Percentiles rank a stretch among this genome's conserved stretches.
Evolutionary conservation across 2,329 filamentous ascomycete genomes (phyloP).

Genomic region (Neospermospora avenae): DNA sequence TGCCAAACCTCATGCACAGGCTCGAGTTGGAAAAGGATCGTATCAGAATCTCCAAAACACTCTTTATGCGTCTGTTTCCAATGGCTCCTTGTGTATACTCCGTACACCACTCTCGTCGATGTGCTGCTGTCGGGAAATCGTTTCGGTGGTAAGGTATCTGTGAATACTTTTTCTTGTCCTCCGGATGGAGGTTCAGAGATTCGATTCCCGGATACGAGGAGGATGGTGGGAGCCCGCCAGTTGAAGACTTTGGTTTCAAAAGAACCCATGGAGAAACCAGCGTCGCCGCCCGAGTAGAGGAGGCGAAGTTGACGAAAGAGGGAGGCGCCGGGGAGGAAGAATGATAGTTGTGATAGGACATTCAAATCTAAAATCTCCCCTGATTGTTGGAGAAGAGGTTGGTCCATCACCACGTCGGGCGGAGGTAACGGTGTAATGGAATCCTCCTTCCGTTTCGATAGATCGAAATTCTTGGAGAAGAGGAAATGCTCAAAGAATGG

Average conservation of each 20-base stretch:
- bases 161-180: conserved; percentile 54
- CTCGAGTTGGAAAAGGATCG: conserved; percentile 67
- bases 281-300: conserved; percentile 66
- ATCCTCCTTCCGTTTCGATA: conserved; percentile 41
- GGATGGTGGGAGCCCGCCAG: conserved; percentile 70
- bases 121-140: conserved; percentile 53
- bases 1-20: conserved; percentile 70
- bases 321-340: conserved; percentile 63
- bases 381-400: conserved; percentile 47
- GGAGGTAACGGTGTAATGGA: conserved; percentile 17
- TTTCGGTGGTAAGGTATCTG: conserved; percentile 60
- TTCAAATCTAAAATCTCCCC: conserved; percentile 65
- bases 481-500: conserved; percentile 72
- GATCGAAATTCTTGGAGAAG: conserved; percentile 68
- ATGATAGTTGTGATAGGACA: conserved; percentile 65
- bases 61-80: conserved; percentile 68
- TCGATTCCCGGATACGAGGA: conserved; percentile 65
- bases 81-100: conserved; percentile 62
- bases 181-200: conserved; percentile 47
- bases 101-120: conserved; percentile 58
- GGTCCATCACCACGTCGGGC: conserved; percentile 23
- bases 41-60: conserved; percentile 64
- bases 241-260: conserved; percentile 75
- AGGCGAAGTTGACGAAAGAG: conserved; percentile 64
- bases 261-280: conserved; percentile 74